Conservation (phyloP, 148 eudicot species). For the Hydrangea macrophylla region DNA sequence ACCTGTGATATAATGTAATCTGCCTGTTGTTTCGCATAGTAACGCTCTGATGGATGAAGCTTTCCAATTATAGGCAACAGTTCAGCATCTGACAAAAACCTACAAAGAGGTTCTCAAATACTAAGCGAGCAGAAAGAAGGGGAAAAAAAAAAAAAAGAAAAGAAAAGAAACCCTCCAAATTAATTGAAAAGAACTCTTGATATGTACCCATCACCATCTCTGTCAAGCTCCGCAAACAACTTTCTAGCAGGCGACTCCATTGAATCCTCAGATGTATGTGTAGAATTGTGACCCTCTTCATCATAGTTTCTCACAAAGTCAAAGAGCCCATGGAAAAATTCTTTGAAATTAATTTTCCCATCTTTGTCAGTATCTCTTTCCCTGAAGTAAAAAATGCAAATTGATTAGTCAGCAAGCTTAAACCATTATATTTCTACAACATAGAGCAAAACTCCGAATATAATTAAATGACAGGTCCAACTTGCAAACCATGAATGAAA, state of each 20-base stretch:
- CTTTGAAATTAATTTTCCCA: conserved; percentile 82
- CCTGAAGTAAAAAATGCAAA: conserved; percentile 33
- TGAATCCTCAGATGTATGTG: conserved; percentile 48
- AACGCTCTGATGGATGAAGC: conserved; percentile 87
- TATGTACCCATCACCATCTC: conserved; percentile 77
- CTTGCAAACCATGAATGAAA: conserved; percentile 5
- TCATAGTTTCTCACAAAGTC: conserved; percentile 83
- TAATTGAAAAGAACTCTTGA: not conserved
- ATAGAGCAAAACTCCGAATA: not conserved
- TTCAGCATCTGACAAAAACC: conserved; percentile 63
- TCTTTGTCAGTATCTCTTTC: conserved; percentile 97
- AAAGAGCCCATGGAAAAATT: conserved; percentile 91
- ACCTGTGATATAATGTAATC: conserved; percentile 94
- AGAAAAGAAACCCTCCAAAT: not conserved
- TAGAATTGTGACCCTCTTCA: conserved; percentile 58
- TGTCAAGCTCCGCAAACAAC: conserved; percentile 82
- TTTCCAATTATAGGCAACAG: conserved; percentile 77
- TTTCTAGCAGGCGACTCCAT: conserved; percentile 67
- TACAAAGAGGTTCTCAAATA: conserved; percentile 23
- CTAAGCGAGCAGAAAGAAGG: not conserved
- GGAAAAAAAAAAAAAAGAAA: not conserved
- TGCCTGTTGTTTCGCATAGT: conserved; percentile 95
- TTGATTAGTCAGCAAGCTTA: conserved; percentile 2
- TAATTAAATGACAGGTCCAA: not conserved
- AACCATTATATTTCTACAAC: not conserved